Evolutionary conservation across 2,329 filamentous ascomycete species (phyloP), one percentile per base, ranked within the genome.

Genomic region (Pyricularia pennisetigena): DNA sequence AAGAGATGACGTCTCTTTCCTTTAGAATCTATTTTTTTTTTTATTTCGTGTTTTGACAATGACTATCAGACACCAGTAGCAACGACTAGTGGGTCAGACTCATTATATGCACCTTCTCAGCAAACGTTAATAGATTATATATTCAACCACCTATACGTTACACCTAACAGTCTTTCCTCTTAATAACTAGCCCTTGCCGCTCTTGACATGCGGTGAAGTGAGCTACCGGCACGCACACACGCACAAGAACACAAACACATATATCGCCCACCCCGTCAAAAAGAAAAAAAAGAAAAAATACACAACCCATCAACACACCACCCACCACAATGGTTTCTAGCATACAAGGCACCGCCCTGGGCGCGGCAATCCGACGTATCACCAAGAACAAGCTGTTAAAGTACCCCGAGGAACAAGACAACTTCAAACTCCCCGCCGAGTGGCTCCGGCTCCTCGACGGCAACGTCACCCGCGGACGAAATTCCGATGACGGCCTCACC

Each of bases 371-470:
- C 63, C 75, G 76, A 7, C 70, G 74, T 8, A 23, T 75, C n/a
- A 75, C 73, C 8, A 62, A 70, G 23, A 76, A 75, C 69, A 72
- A 71, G 14, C 29, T 73, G 2, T 68, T 75, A n/a, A 87, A 91
- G 73, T 88, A 90, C 32, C 82, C 84, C 23, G 89, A 87, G 67
- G 90, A 93, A 70, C 85, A 88, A 68, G 85, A 86, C 32, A 90
- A 92, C 68, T 88, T 87, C 68, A 84, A 86, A 71, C 81, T 84
- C 7, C 81, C 86, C 67, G 82, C 90, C 68, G 83, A 86, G 62
- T 87, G 90, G 67, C 77, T 96, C 35, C 88, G 89, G 69, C 83
- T 88, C 7, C 82, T 94, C 65, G 93, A 90, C 75, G 91, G 96
- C 76, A 93, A 97, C 70, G 91, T 65, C 70, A 66, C 9, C 41